These are phyloP conservation scores for Tardiomyces digboiensis DNA, from an alignment of 1,139 yeast genomes.

Conservation along the genomic window DNA sequence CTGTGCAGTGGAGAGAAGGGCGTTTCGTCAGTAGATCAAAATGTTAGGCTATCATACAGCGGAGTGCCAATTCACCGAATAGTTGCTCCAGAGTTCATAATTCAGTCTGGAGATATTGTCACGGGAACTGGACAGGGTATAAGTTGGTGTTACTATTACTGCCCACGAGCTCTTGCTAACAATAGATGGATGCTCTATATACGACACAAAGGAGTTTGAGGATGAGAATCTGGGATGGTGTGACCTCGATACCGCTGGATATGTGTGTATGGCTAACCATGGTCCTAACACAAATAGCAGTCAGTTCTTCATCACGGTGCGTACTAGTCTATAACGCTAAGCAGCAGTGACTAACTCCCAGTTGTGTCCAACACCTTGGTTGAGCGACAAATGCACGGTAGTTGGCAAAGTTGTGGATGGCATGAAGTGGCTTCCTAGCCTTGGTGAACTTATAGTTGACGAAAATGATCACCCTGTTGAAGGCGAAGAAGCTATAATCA, in stretches of 20 bases:
- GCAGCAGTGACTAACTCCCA: constrained; percentile 19
- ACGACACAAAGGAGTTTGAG: constrained; percentile 32
- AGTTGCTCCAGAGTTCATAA: constrained; percentile 57
- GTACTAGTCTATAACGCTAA: constrained; percentile 2
- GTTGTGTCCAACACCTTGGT: constrained; percentile 29
- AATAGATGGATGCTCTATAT: constrained; percentile 20
- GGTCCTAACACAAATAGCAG: constrained; percentile 36
- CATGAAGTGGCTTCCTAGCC: constrained; percentile 45
- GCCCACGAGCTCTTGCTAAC: neutral
- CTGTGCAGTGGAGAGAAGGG: constrained; percentile 21
- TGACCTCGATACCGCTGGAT: constrained; percentile 17
- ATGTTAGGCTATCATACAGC: constrained; percentile 28
- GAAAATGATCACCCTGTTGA: constrained; percentile 29
- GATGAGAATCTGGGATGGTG: constrained; percentile 49
- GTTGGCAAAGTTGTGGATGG: constrained; percentile 61
- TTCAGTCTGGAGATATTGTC: constrained; percentile 68
- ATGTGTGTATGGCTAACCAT: constrained; percentile 36
- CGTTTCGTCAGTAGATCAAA: neutral
- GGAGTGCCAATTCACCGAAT: constrained; percentile 54
- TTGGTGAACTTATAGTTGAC: constrained; percentile 23
- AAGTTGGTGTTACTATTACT: neutral
- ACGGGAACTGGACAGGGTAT: constrained; percentile 21
- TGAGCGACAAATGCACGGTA: constrained; percentile 52
- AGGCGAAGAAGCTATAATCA: constrained; percentile 38
- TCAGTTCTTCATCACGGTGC: constrained; percentile 30